phyloP scores from a whole-genome alignment of 441 rosid species.

The Erodium chrysanthum region DNA sequence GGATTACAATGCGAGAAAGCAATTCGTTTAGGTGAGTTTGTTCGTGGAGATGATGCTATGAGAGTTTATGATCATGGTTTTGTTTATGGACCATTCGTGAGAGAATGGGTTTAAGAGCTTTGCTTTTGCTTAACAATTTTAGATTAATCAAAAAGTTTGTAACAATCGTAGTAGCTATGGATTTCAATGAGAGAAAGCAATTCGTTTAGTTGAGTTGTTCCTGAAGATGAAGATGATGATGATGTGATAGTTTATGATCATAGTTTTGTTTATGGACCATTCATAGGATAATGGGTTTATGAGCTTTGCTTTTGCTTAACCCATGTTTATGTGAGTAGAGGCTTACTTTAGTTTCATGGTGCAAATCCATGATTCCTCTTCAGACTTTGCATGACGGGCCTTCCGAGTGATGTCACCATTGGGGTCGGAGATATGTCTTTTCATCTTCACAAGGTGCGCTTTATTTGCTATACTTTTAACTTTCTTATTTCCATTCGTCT shows the following conservation, averaged over 20 bases:
- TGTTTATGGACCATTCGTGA: not conserved
- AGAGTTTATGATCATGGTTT: too few species aligned
- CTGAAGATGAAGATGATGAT: too few species aligned
- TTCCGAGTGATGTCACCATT: conserved; percentile 62
- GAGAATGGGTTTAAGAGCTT: not conserved
- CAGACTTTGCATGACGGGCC: conserved; percentile 78
- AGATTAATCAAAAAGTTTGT: too few species aligned
- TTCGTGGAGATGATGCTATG: too few species aligned
- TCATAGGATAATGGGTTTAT: not conserved
- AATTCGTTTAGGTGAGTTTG: too few species aligned
- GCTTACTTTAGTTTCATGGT: not conserved
- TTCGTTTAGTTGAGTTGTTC: too few species aligned
- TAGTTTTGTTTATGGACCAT: not conserved
- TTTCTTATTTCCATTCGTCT: too few species aligned
- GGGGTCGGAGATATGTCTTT: conserved; percentile 69
- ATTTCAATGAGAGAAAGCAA: not conserved
- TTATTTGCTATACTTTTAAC: not conserved
- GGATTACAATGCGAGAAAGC: not conserved
- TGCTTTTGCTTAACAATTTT: not conserved
- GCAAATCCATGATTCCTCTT: conserved; percentile 13
- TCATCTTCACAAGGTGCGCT: conserved; percentile 67
- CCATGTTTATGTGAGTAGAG: not conserved
- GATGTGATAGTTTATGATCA: too few species aligned
- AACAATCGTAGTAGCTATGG: not conserved
- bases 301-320: not conserved